These are phyloP conservation scores for Xylaria flabelliformis DNA, from an alignment of 495 filamentous ascomycete genomes.

Conservation along the genomic window DNA sequence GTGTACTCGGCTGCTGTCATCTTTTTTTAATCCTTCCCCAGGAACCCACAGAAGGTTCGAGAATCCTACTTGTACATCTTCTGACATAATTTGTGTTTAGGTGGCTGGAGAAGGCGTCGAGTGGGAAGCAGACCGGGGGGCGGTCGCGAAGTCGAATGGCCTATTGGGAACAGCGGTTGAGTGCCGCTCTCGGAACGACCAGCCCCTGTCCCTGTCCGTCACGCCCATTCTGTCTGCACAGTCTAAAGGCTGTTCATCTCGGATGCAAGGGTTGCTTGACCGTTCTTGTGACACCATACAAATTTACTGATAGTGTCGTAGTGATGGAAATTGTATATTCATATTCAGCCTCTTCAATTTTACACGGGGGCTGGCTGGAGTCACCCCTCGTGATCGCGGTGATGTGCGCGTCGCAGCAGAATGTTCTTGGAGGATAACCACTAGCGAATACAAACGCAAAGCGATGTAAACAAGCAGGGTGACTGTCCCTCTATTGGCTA, in stretches of 20 bases:
- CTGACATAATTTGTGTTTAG: slow-evolving; percentile 31
- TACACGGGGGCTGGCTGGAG: slow-evolving; percentile 5
- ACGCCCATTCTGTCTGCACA: slow-evolving; percentile 4
- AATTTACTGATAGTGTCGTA: slow-evolving; percentile 18
- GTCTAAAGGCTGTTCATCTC: slow-evolving; percentile 25
- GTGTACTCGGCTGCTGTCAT: background rate
- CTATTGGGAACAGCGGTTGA: slow-evolving; percentile 33
- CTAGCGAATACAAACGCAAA: slow-evolving; percentile 34
- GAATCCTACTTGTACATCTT: slow-evolving; percentile 40
- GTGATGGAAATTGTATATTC: slow-evolving; percentile 1
- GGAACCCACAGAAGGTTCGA: slow-evolving; percentile 55
- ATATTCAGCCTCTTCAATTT: slow-evolving; percentile 27
- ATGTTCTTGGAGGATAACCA: slow-evolving; percentile 23
- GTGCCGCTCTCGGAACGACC: slow-evolving; percentile 41
- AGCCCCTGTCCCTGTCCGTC: slow-evolving; percentile 22
- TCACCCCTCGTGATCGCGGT: slow-evolving; percentile 18
- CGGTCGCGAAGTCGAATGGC: slow-evolving; percentile 9
- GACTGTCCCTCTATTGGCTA: slow-evolving; percentile 33
- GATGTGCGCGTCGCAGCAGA: slow-evolving; percentile 13
- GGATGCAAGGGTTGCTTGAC: slow-evolving; percentile 26
- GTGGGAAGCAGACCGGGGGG: slow-evolving; percentile 12
- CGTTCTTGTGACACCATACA: slow-evolving; percentile 30
- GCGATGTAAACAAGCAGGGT: slow-evolving; percentile 38
- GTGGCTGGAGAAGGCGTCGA: slow-evolving; percentile 13
- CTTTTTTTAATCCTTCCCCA: slow-evolving; percentile 15